Conservation (phyloP, 78 protist genomes). For the Andalucia godoyi region DNA sequence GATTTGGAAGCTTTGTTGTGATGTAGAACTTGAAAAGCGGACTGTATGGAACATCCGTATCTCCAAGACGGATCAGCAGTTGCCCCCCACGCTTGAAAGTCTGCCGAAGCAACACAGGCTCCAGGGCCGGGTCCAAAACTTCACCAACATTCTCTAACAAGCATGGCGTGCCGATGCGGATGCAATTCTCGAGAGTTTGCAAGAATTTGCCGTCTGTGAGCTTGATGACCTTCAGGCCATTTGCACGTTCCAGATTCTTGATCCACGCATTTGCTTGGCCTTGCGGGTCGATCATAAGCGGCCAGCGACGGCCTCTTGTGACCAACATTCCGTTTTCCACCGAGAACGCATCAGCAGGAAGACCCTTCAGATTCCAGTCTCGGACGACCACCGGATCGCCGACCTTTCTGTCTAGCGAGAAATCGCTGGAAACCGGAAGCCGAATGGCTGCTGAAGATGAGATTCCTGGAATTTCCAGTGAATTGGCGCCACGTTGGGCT, state of each 20-base stretch:
- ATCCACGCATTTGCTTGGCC: conserved; percentile 74
- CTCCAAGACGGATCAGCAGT: conserved; percentile 51
- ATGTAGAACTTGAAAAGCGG: conserved; percentile 47
- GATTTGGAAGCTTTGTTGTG: conserved; percentile 60
- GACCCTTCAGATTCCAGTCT: conserved; percentile 36
- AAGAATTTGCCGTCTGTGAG: conserved; percentile 30
- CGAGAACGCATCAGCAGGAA: conserved; percentile 54
- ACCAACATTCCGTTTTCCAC: conserved; percentile 51
- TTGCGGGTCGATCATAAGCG: conserved; percentile 75
- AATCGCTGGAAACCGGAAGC: conserved; percentile 6
- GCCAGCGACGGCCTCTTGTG: conserved; percentile 43
- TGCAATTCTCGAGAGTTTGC: conserved; percentile 26
- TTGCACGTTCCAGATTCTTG: conserved; percentile 20
- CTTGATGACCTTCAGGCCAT: conserved; percentile 22
- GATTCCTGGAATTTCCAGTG: too few species aligned
- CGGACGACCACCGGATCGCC: conserved; percentile 45
- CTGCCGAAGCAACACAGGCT: conserved; percentile 47
- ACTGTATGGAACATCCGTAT: conserved; percentile 48
- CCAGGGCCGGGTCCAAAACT: conserved; percentile 52
- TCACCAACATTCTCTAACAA: conserved; percentile 67
- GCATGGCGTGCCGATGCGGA: conserved; percentile 49
- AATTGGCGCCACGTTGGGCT: background rate
- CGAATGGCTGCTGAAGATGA: too few species aligned
- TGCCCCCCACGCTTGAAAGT: conserved; percentile 38
- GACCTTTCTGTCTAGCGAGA: background rate